Evolutionary conservation across 108 stramenopile species (phyloP).

Genomic region (Parietichytrium sp.): DNA sequence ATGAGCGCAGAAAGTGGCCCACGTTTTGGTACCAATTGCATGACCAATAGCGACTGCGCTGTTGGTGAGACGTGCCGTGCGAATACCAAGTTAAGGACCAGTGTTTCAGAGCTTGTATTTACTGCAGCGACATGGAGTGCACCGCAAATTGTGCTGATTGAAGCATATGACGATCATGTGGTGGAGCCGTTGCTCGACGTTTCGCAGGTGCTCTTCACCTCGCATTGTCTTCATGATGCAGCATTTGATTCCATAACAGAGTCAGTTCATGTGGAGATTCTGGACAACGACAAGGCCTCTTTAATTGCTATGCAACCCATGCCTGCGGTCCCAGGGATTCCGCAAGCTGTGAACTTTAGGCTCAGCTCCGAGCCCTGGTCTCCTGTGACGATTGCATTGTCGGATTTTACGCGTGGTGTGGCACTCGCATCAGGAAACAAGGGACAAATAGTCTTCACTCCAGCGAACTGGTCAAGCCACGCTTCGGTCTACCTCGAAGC

Average conservation of each 20-base stretch:
- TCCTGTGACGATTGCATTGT: not conserved
- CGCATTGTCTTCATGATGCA: not conserved
- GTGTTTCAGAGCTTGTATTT: conserved; percentile 15
- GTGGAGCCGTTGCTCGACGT: not conserved
- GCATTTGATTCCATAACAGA: no score
- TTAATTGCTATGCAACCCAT: no score
- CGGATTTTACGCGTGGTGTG: no score
- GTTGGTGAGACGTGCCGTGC: not conserved
- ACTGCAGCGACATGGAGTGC: not conserved
- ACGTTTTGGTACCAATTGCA: conserved; percentile 7
- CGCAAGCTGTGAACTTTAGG: not conserved
- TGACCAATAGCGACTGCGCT: not conserved
- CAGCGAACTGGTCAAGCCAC: no score
- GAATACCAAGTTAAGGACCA: not conserved
- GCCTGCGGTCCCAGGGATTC: no score
- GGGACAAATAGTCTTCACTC: no score
- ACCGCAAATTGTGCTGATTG: conserved; percentile 6
- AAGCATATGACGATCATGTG: conserved; percentile 27
- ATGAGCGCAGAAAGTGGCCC: no score
- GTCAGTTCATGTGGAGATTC: not conserved
- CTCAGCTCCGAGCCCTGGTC: not conserved
- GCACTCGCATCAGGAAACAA: no score
- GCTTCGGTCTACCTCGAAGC: no score
- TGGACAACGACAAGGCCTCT: conserved; percentile 29
- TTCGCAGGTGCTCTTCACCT: not conserved